Evolutionary conservation across 192 early-diverging fungal species (phyloP), one percentile per base, ranked within the genome.

Genomic region (Allomyces macrogynus): DNA sequence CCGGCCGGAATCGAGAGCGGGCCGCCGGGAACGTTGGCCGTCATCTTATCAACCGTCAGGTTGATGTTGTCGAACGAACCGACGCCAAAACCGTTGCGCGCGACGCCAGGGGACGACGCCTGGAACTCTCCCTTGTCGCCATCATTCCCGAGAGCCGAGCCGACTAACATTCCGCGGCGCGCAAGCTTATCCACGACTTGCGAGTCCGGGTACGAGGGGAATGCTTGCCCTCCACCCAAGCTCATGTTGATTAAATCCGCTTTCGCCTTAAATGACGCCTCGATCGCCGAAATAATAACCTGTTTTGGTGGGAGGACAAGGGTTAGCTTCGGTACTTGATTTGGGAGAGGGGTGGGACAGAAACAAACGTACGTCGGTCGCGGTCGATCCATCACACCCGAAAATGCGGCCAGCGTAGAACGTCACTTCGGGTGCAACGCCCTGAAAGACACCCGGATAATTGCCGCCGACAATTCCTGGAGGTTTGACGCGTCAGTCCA

Each of bases 61-160:
- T n/a, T n/a, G n/a, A n/a, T 2, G 61, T 23, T 23, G 22, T 74
- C 81, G 11, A 85, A 68, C 23, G 82, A 76, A 12, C 79, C 86
- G 60, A 89, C 81, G 18, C 75, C 74, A 10, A 87, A 66, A 32
- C 78, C 83, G 61, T 80, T 69, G 23, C 63, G 63, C 0, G 77
- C 76, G 23, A 78, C 64, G 0, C 77, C 76, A 3, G 84, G 84
- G 3, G 76, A 65, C 16, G 74, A 68, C 3, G 75, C 74, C 42
- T 78, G 78, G 64, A 73, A 81, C 2, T 86, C 25, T 1, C 86
- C 86, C 25, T 70, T 69, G 24, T 65, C 44, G 44, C 90, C 90
- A 40, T 84, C 78, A 76, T 95, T 95, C 20, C 92, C 92, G 42
- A 75, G 74, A 20, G 89, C 78, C n/a, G 84, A 76, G 62, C 82